Base-by-base conservation (phyloP, 352 stramenopile genomes). In the Globisporangium rhizosaccharum region DNA sequence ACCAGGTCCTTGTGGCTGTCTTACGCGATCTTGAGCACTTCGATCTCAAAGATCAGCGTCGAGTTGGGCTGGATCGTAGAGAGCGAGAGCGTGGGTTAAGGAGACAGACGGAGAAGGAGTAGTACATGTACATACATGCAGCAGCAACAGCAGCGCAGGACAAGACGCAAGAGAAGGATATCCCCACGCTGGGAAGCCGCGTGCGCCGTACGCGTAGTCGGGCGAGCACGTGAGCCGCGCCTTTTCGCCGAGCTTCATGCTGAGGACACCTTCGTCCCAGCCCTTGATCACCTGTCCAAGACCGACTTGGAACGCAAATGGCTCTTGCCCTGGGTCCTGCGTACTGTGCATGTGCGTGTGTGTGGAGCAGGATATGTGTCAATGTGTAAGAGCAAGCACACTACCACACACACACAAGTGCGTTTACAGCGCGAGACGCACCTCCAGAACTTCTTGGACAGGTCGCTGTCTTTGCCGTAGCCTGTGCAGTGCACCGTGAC, bases 151-250 rank as follows among this genome's bases (percentile, higher is more conserved):
- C 39, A 51, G 33, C 33, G 56, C 47, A 55, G 36, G 42, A 41
- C 26, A 68, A 36, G 26, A 44, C 15, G 39, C 37, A 28, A 51
- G 63, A 53, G 63, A 79, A 85, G 76, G 79, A 89, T 89, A 89
- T 87, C 95, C 94, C 95, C 94, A 98, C 1, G 92, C 87, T 37
- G 85, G 81, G 58, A 98, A 99, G 33, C 94, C 96, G 14, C 75
- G 67, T 0, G 77, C 65, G 51, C 96, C 96, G 73, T 98, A 99
- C 53, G 93, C 94, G 76, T 98, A 98, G 76, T 98, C 93, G 18
- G 92, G 90, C 20, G 88, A 88, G 68, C 91, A 98, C 58, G 88
- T 96, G 58, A 99, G 87, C 42, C 80, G 90, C 36, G 93, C 87
- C 41, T 76, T 75, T 71, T 99, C 96, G 30, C 92, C 93, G 20